Evolutionary conservation across 768 basidiomycete species (phyloP), one percentile per base, ranked within the genome.

Genomic region (Baorangia bicolor): DNA sequence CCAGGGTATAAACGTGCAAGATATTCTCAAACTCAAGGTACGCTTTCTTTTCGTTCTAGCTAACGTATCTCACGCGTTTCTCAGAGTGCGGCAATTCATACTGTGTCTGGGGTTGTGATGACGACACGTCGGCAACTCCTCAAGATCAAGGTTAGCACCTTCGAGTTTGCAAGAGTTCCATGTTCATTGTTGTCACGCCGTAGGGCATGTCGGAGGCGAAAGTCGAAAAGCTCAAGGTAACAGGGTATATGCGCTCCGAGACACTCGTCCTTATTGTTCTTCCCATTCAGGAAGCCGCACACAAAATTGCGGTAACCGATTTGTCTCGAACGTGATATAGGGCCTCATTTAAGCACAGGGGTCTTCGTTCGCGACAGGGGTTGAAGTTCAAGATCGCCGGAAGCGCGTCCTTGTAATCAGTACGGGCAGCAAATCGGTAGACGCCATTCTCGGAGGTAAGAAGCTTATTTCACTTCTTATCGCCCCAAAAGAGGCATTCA

Each of bases 151-250:
- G 94, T 88, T 45, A 33, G 57, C 30, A 48, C 53, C 35, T 47
- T 44, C 44, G 16, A 49, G 27, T n/a, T 31, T 6, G 9, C n/a
- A 48, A 41, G 13, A 21, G 13, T 30, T 40, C 13, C 4, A 21
- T 55, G 20, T 34, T 34, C 34, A 60, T 42, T 40, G 4, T 38
- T 55, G 20, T 56, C 11, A 9, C 53, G 18, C 53, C 6, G 27
- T 57, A 95, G 92, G 95, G 95, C 40, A 87, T 96, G 81, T 94
- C 94, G 4, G 95, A 97, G 64, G 90, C 95, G 1, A 98, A 98
- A 70, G 94, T 98, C 2, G 95, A 98, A 67, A 98, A 98, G 71
- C 91, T 98, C 64, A 96, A 96, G 77, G 93, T 83, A 53, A 39
- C 40, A 39, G 68, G 52, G 54, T 59, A 54, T 57, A 66, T 55